Conservation (phyloP, 164 flowering plant species). For the Nymphaea thermarum region DNA sequence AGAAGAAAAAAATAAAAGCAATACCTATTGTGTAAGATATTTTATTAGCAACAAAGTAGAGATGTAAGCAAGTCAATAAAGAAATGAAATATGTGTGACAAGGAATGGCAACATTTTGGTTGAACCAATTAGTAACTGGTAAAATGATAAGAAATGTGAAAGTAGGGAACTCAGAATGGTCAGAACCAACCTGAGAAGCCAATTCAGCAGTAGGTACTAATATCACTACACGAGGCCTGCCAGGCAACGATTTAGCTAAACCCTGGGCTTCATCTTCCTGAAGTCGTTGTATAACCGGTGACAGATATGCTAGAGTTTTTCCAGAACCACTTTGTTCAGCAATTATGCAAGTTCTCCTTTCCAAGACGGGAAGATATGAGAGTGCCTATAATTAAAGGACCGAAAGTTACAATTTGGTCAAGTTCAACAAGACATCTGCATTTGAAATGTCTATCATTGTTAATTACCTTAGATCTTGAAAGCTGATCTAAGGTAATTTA, state of each 20-base stretch:
- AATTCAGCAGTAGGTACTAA: slow-evolving; percentile 94
- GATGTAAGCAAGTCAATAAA: too few species aligned
- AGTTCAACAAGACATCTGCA: too few species aligned
- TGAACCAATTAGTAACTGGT: too few species aligned
- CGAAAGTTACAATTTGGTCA: too few species aligned
- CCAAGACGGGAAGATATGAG: slow-evolving; percentile 56
- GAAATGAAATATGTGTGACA: too few species aligned
- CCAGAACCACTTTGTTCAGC: slow-evolving; percentile 99
- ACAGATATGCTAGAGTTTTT: slow-evolving; percentile 86
- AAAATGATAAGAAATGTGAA: too few species aligned
- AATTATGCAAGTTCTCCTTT: slow-evolving; percentile 72
- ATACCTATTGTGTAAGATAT: too few species aligned
- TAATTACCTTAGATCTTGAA: slow-evolving; percentile 6
- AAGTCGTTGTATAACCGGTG: slow-evolving; percentile 72
- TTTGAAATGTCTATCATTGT: too few species aligned
- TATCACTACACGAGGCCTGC: slow-evolving; percentile 62
- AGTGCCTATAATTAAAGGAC: slow-evolving; percentile 41
- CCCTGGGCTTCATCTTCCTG: slow-evolving; percentile 89
- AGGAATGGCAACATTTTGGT: too few species aligned
- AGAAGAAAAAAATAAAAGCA: too few species aligned
- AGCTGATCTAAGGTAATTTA: not conserved
- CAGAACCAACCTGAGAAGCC: slow-evolving; percentile 77
- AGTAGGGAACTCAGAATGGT: not conserved
- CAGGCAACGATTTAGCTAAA: slow-evolving; percentile 43
- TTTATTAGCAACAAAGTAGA: too few species aligned